phyloP scores from a whole-genome alignment of 2,329 filamentous ascomycete species.

The Pseudogymnoascus sp. region DNA sequence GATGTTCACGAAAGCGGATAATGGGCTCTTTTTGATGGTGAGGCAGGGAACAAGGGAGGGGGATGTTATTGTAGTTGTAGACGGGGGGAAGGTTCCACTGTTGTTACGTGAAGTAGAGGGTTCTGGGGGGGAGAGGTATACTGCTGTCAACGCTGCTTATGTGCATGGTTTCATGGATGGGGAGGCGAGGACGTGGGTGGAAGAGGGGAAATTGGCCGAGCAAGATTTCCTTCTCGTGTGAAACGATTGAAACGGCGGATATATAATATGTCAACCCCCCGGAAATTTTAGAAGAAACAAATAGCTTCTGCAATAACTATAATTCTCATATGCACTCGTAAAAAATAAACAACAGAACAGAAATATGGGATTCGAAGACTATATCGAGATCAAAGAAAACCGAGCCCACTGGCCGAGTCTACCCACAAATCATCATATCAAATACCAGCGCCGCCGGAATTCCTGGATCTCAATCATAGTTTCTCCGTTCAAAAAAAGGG shows the following conservation, averaged over 20 bases:
- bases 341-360: too few relatives aligned
- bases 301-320: background rate
- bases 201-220: background rate
- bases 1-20: slow-evolving; percentile 3
- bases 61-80: slow-evolving; percentile 4
- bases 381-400: too few relatives aligned
- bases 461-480: too few relatives aligned
- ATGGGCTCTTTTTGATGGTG: slow-evolving; percentile 10
- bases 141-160: background rate
- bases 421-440: too few relatives aligned
- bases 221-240: background rate
- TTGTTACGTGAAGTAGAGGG: background rate
- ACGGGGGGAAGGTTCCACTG: slow-evolving; percentile 5
- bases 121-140: background rate
- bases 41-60: background rate
- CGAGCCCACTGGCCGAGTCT: too few relatives aligned
- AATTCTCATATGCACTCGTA: too few relatives aligned
- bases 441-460: too few relatives aligned
- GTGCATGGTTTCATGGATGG: too few relatives aligned
- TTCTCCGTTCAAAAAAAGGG: too few relatives aligned
- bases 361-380: too few relatives aligned
- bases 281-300: background rate
- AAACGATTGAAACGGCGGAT: background rate
- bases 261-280: background rate
- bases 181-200: too few relatives aligned